Evolutionary conservation across 2,329 filamentous ascomycete species (phyloP).

Genomic region (Colletotrichum graminicola): DNA sequence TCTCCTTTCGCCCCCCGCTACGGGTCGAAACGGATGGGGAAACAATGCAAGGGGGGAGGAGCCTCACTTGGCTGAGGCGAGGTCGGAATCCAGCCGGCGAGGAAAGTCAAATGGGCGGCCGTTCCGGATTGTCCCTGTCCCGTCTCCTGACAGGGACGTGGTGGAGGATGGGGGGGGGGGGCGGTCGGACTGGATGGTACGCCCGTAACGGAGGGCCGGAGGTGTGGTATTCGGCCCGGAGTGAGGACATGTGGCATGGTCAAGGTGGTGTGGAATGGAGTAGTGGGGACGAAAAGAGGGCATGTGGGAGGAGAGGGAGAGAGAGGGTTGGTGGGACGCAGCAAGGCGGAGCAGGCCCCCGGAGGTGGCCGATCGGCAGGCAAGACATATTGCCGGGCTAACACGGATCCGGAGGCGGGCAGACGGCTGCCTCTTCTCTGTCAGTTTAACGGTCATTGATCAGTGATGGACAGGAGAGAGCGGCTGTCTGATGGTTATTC

Average conservation of each 20-base stretch:
- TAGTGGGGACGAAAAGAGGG: neutral
- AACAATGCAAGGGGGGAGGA: neutral
- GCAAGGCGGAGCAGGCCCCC: neutral
- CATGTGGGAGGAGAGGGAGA: neutral
- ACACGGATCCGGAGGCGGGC: constrained; percentile 19
- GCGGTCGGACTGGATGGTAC: constrained; percentile 3
- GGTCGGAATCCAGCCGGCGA: neutral
- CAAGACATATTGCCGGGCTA: constrained; percentile 14
- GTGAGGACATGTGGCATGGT: neutral
- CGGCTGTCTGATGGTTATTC: neutral
- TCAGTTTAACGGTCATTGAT: constrained; percentile 37
- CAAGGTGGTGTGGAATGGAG: constrained; percentile 9
- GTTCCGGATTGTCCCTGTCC: neutral
- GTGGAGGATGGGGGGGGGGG: neutral
- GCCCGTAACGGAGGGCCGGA: constrained; percentile 32
- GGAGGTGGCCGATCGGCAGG: constrained; percentile 4
- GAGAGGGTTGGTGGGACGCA: neutral
- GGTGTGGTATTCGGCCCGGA: neutral
- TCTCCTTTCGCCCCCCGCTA: neutral
- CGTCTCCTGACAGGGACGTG: neutral
- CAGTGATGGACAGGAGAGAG: neutral
- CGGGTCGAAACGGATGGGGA: neutral
- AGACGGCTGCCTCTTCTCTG: constrained; percentile 24
- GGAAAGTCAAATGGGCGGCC: neutral
- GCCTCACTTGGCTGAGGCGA: neutral